A percentile compares a stretch with the other conserved stretches of the same genome.
Conservation (phyloP, 768 basidiomycete genomes). For the Boletus vinaceobasis region DNA sequence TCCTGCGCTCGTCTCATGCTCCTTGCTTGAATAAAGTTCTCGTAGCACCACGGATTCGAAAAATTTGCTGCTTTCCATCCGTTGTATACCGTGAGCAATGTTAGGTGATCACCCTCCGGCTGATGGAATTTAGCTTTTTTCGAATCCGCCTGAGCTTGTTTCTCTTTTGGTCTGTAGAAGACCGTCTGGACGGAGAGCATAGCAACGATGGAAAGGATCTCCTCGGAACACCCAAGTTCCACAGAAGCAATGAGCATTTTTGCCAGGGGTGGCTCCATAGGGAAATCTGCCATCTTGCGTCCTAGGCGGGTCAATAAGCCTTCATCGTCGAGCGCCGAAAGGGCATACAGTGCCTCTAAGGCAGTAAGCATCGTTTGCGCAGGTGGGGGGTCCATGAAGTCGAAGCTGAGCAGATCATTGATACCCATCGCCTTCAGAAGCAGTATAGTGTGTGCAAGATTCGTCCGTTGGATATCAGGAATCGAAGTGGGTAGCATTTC, state of each 20-base stretch:
- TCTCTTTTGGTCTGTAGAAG: conserved; percentile 99
- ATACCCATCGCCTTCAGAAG: conserved; percentile 99
- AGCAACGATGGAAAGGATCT: conserved; percentile 94
- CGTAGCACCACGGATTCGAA: conserved; percentile 98
- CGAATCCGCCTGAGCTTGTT: conserved; percentile 97
- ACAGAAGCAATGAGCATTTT: conserved; percentile 99
- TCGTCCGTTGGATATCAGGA: conserved; percentile 96
- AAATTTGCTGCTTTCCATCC: conserved; percentile 97
- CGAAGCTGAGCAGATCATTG: conserved; percentile 95
- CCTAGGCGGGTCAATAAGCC: conserved; percentile 91
- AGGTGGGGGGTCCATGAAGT: conserved; percentile 99
- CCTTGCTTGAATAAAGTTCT: conserved; percentile 97
- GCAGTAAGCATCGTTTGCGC: conserved; percentile 97
- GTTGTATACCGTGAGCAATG: conserved; percentile 92
- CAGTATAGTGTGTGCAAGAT: conserved; percentile 87
- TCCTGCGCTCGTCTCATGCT: conserved; percentile 98
- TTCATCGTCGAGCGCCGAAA: conserved; percentile 96
- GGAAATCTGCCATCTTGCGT: conserved; percentile 99
- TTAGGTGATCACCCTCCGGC: conserved; percentile 95
- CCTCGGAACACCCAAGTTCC: conserved; percentile 96
- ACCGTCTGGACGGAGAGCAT: conserved; percentile 97
- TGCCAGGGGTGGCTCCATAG: conserved; percentile 92
- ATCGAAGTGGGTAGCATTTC: conserved; percentile 98
- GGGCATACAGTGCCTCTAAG: conserved; percentile 87
- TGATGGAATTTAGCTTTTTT: conserved; percentile 99